Evolutionary conservation across 768 basidiomycete species (phyloP), one percentile per base, ranked within the genome.

Genomic region (Lyophyllum decastes): DNA sequence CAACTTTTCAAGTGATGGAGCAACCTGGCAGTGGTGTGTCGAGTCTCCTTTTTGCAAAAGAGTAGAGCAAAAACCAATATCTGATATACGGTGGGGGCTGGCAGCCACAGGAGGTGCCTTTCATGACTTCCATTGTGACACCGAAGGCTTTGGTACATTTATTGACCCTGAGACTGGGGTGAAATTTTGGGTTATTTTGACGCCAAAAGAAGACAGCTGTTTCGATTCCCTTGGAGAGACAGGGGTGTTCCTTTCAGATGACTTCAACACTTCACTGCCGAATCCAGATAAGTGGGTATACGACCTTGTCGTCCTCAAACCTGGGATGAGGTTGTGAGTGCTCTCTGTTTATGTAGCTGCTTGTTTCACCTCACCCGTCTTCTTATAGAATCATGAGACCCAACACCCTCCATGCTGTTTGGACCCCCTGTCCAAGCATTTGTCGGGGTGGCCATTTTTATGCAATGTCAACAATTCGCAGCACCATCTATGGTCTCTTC

Each of bases 181-280:
- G 7, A 61, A 57, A n/a, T 17, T 49, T 4, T 53, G 52, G 59
- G 34, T 53, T 14, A 51, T 60, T 8, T 44, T 22, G n/a, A 45
- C 19, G 6, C 58, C 59, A 2, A 48, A 47, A 22, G 24, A 40
- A 8, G 47, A 27, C 1, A 16, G 34, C n/a, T 49, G 38, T 25
- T 24, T 25, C 5, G 21, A 34, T 30, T 24, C 35, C 19, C 9
- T 33, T 11, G 41, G n/a, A 19, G n/a, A 19, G 4, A 43, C 26
- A 6, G n/a, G 34, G 9, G 21, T 44, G 17, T 21, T 30, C 26
- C n/a, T 19, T n/a, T n/a, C n/a, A 8, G 12, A 19, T 2, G 26
- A 27, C n/a, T 54, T 54, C 30, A 14, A 19, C 24, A 2, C 27
- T 5, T 11, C 43, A 16, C 38, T 24, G 4, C 14, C 41, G 2